Base-by-base conservation (phyloP, 148 eudicot species). In the Vaccinium vitisidaea region DNA sequence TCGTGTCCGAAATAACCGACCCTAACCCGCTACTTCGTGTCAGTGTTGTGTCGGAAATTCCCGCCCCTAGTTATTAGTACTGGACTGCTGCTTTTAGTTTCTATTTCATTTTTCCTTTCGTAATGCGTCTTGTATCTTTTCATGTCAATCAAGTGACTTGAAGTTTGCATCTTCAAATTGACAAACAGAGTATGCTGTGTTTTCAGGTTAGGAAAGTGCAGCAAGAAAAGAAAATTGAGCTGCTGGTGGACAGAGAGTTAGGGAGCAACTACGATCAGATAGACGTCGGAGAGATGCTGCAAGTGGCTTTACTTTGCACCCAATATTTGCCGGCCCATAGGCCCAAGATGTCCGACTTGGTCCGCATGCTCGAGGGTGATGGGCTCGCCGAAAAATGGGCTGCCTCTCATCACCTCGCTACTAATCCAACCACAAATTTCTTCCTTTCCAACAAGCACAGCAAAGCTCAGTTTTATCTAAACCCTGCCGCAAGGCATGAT, bases 331-430 rank as follows among this genome's bases (percentile, higher is more conserved):
- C 98, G 0, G 91, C 92, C 84, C 89, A 95, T 83, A 90, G 99
- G 5, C 99, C 99, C 19, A 95, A 91, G 88, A 97, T 95, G 99
- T 95, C 98, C 0, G 99, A 97, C 83, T 94, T 97, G 70, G 99
- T 94, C 58, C 86, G 88, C 2, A 94, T 97, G 98, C 95, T 97
- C 6, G 99, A 97, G 80, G 99, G 99, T 1, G 99, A 97, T 52
- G 99, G 99, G 6, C 93, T 97, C 0, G 99, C 96, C 0, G 95
- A 95, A 84, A 95, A 95, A 92, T 97, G 99, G 99, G 99, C 98
- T 10, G 92, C 94, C 9, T 92, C 99, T 32, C 93, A 90, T 18
- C 91, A 91, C 27, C 90, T 69, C 74, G 13, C 87, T 8, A 88
- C 89, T 19, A 85, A 84, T 73, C 77, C 88, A 59, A 84, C 82